Percentiles rank a stretch among this genome's conserved stretches.
These are phyloP conservation scores for Hypoxylon trugodes DNA, from an alignment of 495 filamentous ascomycete species.

Conservation along the genomic window DNA sequence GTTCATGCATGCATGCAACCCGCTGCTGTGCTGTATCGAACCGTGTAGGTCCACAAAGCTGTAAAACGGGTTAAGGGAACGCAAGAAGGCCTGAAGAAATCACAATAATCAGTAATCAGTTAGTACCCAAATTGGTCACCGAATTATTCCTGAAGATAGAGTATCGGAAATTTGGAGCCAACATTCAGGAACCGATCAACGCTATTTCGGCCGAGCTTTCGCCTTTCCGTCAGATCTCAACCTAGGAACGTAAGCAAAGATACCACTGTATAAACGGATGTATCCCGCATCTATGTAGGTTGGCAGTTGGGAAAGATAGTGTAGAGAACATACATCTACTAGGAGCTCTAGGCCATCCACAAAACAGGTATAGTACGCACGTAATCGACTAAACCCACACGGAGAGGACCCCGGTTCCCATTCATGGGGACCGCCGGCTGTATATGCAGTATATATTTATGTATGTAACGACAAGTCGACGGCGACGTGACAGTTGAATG, in stretches of 20 bases:
- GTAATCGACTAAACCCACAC: slow-evolving; percentile 23
- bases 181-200: background rate
- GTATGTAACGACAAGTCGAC: slow-evolving; percentile 10
- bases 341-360: background rate
- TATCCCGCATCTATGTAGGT: slow-evolving; percentile 12
- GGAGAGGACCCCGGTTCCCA: slow-evolving; percentile 19
- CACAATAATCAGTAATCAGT: no score
- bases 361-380: slow-evolving; percentile 16
- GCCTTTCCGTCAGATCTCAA: background rate
- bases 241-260: background rate
- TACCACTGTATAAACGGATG: no score
- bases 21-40: slow-evolving; percentile 7
- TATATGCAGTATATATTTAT: background rate
- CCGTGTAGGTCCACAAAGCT: slow-evolving; percentile 8
- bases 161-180: slow-evolving; percentile 8
- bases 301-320: no score
- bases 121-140: slow-evolving; percentile 32
- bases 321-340: slow-evolving; percentile 13
- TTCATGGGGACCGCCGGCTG: slow-evolving; percentile 4
- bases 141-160: slow-evolving; percentile 10
- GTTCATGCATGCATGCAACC: slow-evolving; percentile 26
- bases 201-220: slow-evolving; percentile 26
- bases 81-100: slow-evolving; percentile 25
- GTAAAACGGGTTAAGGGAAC: slow-evolving; percentile 9
- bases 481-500: slow-evolving; percentile 14